Percentiles rank a stretch among this genome's conserved stretches.
These are phyloP conservation scores for Talaromyces rugulosus DNA, from an alignment of 2,329 filamentous ascomycete genomes.

Conservation along the genomic window DNA sequence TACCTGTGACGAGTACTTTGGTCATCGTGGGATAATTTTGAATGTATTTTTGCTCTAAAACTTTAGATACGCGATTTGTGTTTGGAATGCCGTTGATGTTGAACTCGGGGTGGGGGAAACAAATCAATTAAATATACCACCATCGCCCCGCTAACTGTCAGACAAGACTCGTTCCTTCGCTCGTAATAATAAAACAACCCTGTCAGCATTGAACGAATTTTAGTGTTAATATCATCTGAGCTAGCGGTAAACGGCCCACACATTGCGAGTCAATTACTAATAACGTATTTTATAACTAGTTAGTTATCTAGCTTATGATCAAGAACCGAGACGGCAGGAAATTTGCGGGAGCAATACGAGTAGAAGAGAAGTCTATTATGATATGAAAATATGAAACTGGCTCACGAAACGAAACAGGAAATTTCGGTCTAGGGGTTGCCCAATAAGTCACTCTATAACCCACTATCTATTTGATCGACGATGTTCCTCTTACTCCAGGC, in stretches of 20 bases:
- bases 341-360: neutral
- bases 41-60: neutral
- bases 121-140: neutral
- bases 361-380: neutral
- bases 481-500: neutral
- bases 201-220: neutral
- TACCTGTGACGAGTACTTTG: slow-evolving; percentile 1
- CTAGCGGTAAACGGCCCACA: neutral
- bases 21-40: neutral
- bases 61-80: neutral
- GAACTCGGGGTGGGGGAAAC: neutral
- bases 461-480: neutral
- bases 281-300: neutral
- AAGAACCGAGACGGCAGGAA: neutral
- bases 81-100: neutral
- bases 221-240: neutral
- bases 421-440: neutral
- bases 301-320: neutral
- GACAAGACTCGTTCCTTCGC: neutral
- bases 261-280: neutral
- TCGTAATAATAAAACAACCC: neutral
- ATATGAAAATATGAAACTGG: neutral
- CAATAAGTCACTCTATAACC: neutral
- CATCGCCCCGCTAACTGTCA: neutral
- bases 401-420: neutral